Percentiles rank a stretch among this genome's conserved stretches.
Evolutionary conservation across 2,329 filamentous ascomycete species (phyloP).

Genomic region (Penicillium sp.): DNA sequence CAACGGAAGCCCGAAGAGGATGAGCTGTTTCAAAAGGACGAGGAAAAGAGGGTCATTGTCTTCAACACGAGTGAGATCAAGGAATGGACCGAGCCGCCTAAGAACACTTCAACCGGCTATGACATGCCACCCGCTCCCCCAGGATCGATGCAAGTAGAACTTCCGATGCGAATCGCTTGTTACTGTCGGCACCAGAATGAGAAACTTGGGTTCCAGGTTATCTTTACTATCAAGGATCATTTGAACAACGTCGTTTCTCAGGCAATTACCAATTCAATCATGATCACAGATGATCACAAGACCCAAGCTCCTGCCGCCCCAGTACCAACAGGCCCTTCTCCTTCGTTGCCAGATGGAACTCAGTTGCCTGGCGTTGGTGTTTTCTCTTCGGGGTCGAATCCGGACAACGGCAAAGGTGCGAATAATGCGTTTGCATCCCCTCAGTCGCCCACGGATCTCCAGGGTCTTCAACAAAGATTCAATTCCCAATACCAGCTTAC

Average conservation of each 20-base stretch:
- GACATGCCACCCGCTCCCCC: conserved; percentile 42
- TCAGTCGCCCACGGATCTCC: conserved; percentile 57
- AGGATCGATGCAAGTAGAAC: conserved; percentile 73
- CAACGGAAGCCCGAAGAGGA: conserved; percentile 91
- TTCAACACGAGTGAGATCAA: conserved; percentile 89
- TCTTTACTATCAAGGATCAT: conserved; percentile 89
- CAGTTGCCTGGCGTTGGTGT: conserved; percentile 46
- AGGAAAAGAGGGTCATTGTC: conserved; percentile 78
- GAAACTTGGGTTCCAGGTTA: conserved; percentile 87
- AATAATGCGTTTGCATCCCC: conserved; percentile 27
- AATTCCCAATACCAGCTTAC: conserved; percentile 43
- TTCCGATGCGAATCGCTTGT: conserved; percentile 94
- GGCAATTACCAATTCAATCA: conserved; percentile 80
- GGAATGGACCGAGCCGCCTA: conserved; percentile 70
- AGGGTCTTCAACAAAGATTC: conserved; percentile 57
- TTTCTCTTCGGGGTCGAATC: conserved; percentile 38
- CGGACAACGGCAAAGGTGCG: conserved; percentile 26
- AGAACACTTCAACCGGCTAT: conserved; percentile 52
- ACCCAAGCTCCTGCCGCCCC: conserved; percentile 60
- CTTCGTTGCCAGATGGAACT: conserved; percentile 38
- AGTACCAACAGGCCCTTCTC: conserved; percentile 33
- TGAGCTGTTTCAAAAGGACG: conserved; percentile 78
- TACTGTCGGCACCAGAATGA: conserved; percentile 95
- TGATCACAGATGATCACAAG: conserved; percentile 98
- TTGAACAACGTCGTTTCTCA: conserved; percentile 77